Evolutionary conservation across 139 green algal species (phyloP), one percentile per base, ranked within the genome.

Genomic region (Picochlorum sp.): DNA sequence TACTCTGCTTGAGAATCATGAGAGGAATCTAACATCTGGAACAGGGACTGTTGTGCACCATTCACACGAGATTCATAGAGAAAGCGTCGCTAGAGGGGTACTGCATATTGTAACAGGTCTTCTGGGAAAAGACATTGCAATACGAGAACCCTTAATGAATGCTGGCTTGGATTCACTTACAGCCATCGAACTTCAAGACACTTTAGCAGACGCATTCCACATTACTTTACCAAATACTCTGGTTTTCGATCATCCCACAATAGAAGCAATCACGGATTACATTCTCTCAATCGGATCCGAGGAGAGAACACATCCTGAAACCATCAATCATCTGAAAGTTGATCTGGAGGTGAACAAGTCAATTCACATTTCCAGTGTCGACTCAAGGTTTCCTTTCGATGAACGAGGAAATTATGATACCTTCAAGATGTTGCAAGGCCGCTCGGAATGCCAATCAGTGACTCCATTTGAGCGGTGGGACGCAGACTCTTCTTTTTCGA

Each of bases 121-220:
- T 41, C 34, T 41, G 34, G 34, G 34, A 11, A 41, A 41, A 41
- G 34, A 41, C 1, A 41, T 41, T 1, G 1, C 34, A 41, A 11
- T 14, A 4, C 7, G 80, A 10, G 64, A 85, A 20, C 59, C 71
- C 7, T 61, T 84, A 14, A 80, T 83, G 64, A 66, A 58, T 14
- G 62, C 62, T 8, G 77, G 75, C 3, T 21, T 85, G 4, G 76
- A 95, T 68, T 89, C 79, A 6, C 69, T 96, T 44, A 76, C 78
- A 2, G 82, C 85, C 2, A 76, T 94, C 6, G 88, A 96, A 75
- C 68, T 96, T 38, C 69, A 79, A 7, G 85, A 82, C 57, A 52
- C 30, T 1, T 79, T 96, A 2, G 77, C 84, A 26, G 63, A 14
- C 2, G 54, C 80, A 14, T 56, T 61, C 6, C 44, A 30, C 6